Percentiles rank a stretch among this genome's conserved stretches.
Conservation (phyloP, 345 rosid genomes). For the Salix arbutifolia region DNA sequence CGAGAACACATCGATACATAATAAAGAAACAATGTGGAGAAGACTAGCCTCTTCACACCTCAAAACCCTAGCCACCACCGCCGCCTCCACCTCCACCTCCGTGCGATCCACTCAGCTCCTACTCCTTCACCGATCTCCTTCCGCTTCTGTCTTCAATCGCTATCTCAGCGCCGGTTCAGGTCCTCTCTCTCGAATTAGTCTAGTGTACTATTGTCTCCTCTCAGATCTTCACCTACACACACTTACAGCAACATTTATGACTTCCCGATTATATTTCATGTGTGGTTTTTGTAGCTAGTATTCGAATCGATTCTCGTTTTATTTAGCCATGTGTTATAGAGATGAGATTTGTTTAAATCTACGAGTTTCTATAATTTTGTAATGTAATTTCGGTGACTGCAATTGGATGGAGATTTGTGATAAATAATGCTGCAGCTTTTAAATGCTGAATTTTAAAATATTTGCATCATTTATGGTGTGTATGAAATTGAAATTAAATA, state of each 20-base stretch:
- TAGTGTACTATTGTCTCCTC: background rate
- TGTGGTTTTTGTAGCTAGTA: background rate
- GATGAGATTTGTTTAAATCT: background rate
- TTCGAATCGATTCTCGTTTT: background rate
- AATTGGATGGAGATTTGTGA: background rate
- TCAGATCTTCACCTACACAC: background rate
- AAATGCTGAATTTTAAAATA: background rate
- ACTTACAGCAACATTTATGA: background rate
- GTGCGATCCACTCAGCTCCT: slow-evolving; percentile 22
- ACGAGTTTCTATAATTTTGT: background rate
- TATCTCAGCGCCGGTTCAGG: slow-evolving; percentile 53
- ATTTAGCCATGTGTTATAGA: background rate
- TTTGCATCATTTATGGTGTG: background rate
- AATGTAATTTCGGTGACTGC: background rate
- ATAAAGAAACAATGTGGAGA: slow-evolving; percentile 66
- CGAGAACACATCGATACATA: background rate
- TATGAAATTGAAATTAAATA: background rate
- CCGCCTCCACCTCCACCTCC: slow-evolving; percentile 15
- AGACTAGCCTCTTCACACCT: slow-evolving; percentile 56
- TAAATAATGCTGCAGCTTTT: background rate
- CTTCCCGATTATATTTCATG: background rate
- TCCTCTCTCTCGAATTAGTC: slow-evolving; percentile 8
- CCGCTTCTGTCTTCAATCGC: slow-evolving; percentile 30
- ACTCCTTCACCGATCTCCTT: slow-evolving; percentile 28
- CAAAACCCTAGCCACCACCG: slow-evolving; percentile 57